These are phyloP conservation scores for Leccinum subatratum DNA, from an alignment of 1,284 basidiomycete species.

Conservation along the genomic window DNA sequence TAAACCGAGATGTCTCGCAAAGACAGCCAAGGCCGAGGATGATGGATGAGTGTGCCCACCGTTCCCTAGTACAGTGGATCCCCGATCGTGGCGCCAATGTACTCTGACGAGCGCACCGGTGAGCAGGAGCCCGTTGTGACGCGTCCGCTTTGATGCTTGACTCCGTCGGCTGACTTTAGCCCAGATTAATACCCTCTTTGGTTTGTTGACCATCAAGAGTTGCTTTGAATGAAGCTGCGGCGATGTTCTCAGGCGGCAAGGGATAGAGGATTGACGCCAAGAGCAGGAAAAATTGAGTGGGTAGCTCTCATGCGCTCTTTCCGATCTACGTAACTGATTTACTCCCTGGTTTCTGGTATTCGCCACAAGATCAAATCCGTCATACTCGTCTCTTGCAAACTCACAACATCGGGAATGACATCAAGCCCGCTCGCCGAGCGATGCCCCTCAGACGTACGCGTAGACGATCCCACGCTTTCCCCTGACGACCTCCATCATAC, in stretches of 20 bases:
- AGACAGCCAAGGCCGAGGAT: constrained; percentile 29
- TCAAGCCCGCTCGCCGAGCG: constrained; percentile 26
- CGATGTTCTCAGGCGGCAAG: constrained; percentile 91
- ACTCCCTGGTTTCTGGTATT: constrained; percentile 82
- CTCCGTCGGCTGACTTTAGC: no score
- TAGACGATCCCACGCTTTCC: constrained; percentile 32
- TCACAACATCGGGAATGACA: constrained; percentile 30
- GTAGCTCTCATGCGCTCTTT: constrained; percentile 24
- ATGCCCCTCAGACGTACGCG: constrained; percentile 30
- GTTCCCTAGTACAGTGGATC: constrained; percentile 37
- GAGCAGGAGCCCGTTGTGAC: constrained; percentile 19
- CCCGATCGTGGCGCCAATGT: constrained; percentile 38
- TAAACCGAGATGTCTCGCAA: constrained; percentile 32
- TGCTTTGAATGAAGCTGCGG: constrained; percentile 39
- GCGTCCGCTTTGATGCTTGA: no score
- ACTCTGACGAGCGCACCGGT: constrained; percentile 46
- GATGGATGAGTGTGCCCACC: constrained; percentile 29
- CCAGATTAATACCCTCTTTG: no score
- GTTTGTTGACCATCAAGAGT: no score
- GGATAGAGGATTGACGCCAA: constrained; percentile 87
- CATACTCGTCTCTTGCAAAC: constrained; percentile 37
- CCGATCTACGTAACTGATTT: background rate
- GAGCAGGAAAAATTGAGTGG: constrained; percentile 93
- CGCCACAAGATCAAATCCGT: constrained; percentile 99
- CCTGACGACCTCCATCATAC: constrained; percentile 25